Evolutionary conservation across 164 flowering plant genomes (phyloP), one percentile per base, ranked within the genome.

Genomic region (Dillenia turbinata): DNA sequence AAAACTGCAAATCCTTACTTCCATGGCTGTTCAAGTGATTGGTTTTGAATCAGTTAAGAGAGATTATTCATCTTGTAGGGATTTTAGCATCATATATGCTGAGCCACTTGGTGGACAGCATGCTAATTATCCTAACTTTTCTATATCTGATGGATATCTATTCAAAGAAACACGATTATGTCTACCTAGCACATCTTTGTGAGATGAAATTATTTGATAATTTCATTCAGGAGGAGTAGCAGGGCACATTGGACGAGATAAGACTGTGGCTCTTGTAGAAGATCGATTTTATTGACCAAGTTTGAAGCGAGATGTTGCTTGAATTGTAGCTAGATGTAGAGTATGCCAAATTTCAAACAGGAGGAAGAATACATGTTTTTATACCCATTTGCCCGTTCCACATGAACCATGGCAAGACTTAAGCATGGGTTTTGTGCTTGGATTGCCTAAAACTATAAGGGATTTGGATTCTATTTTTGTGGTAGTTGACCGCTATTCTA

Each of bases 181-280:
- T 26, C 57, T 53, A 13, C 56, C 59, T 8, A 52, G 48, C 12
- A 59, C 16, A 40, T 52, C 64, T 13, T n/a, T 57, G 0, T 52
- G 19, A 12, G 56, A 51, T 8, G 19, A 44, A 10, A 22, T 66
- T 5, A 17, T 26, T 1, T 46, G 54, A 16, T 59, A 59, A 52
- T 10, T 53, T 11, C 59, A 59, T 59, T 13, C 11, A 14, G 33
- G 63, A 0, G 47, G 64, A 12, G 52, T 56, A 50, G 59, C 45
- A 19, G 50, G 56, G 8, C 68, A 57, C 16, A 57, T 59, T 33
- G 69, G 63, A 3, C 8, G 52, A 45, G 63, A 66, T 14, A 66
- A 59, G 44, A 66, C 58, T 2, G n/a, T 52, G 10, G 24, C 45
- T 10, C 24, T 51, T 24, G 57, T 53, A 1, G 26, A 52, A 12